Percentiles rank a stretch among this genome's conserved stretches.
These are phyloP conservation scores for Tephrocybe sp. DNA, from an alignment of 768 basidiomycete species.

Conservation along the genomic window DNA sequence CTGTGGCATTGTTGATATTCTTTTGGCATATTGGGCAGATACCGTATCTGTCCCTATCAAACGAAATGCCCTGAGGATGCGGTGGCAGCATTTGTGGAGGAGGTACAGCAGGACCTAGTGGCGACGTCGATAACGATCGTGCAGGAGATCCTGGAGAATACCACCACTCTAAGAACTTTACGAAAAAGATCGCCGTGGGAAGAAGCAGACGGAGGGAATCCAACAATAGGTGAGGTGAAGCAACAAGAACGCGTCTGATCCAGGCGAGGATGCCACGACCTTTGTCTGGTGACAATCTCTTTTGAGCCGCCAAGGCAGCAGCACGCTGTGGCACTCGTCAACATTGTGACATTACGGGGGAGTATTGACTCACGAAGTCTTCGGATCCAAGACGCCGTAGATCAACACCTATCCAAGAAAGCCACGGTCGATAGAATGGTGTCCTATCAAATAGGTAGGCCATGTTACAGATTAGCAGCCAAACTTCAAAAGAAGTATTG, in stretches of 20 bases:
- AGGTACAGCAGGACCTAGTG: conserved; percentile 68
- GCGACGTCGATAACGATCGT: conserved; percentile 62
- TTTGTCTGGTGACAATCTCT: conserved; percentile 25
- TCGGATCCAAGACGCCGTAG: conserved; percentile 77
- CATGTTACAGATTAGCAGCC: conserved; percentile 82
- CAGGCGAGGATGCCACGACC: conserved; percentile 38
- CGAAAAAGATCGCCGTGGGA: conserved; percentile 89
- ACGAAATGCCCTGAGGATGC: conserved; percentile 68
- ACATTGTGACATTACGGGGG: background rate
- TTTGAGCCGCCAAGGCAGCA: conserved; percentile 33
- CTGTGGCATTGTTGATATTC: conserved; percentile 81
- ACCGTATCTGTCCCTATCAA: conserved; percentile 71
- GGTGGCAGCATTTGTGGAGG: conserved; percentile 77
- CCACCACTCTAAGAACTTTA: conserved; percentile 99
- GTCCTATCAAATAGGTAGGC: conserved; percentile 89
- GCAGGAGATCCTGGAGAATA: conserved; percentile 92
- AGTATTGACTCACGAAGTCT: conserved; percentile 61
- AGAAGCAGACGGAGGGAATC: conserved; percentile 80
- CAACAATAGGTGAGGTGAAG: conserved; percentile 63
- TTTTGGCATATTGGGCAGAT: conserved; percentile 80
- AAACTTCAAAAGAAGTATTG: conserved; percentile 76
- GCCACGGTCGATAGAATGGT: conserved; percentile 89
- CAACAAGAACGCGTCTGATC: conserved; percentile 46
- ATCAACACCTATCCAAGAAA: conserved; percentile 82
- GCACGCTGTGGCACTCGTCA: conserved; percentile 36